These are phyloP conservation scores for Rhizopogon rudus DNA, from an alignment of 768 basidiomycete species.

Conservation along the genomic window DNA sequence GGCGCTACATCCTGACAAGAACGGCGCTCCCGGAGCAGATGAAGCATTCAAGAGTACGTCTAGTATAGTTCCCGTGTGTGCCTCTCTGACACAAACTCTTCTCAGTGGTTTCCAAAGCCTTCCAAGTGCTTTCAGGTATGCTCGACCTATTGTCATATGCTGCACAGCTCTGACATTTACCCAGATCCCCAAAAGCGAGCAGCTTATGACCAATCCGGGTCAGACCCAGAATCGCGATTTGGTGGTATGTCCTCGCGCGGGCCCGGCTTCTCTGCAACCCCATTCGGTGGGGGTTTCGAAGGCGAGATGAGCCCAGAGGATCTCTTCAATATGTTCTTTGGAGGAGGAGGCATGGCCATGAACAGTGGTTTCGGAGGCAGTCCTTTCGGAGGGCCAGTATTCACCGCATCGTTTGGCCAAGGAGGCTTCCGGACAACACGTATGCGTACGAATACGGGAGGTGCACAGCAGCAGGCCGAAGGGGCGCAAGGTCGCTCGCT, in stretches of 20 bases:
- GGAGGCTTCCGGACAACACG: conserved; percentile 78
- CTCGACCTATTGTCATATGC: background rate
- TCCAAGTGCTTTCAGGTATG: conserved; percentile 84
- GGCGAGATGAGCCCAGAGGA: conserved; percentile 94
- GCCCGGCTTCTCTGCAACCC: conserved; percentile 43
- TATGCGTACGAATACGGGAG: conserved; percentile 38
- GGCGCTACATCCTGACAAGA: conserved; percentile 88
- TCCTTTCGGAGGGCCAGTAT: conserved; percentile 48
- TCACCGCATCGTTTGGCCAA: conserved; percentile 74
- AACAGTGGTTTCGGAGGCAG: conserved; percentile 50
- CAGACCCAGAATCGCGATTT: conserved; percentile 84
- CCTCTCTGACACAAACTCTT: conserved; percentile 2
- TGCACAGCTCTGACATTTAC: conserved; percentile 1
- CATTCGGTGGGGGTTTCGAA: conserved; percentile 58
- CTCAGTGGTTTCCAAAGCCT: conserved; percentile 95
- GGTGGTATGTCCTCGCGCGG: conserved; percentile 59
- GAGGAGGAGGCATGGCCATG: conserved; percentile 51
- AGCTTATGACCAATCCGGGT: conserved; percentile 77
- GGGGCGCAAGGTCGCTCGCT: conserved; percentile 50
- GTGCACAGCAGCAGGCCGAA: conserved; percentile 30
- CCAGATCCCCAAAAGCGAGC: conserved; percentile 85
- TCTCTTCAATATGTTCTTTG: conserved; percentile 98
- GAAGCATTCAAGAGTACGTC: conserved; percentile 94
- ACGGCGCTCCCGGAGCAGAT: conserved; percentile 96
- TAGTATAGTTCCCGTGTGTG: background rate